phyloP scores from a whole-genome alignment of 345 rosid genomes.

The Mallotus nudiflorus region DNA sequence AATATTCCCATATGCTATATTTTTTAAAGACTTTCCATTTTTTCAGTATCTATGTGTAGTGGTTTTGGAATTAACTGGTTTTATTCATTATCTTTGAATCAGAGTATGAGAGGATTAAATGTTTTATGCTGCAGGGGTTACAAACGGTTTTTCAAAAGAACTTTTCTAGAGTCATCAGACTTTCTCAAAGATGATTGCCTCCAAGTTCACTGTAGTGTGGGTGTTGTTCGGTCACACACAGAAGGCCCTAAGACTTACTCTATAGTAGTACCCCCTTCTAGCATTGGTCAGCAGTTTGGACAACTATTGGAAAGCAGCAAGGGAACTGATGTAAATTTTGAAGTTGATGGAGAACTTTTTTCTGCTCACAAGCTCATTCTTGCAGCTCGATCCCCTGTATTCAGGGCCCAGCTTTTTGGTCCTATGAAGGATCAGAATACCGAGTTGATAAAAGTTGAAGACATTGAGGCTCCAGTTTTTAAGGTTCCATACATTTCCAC shows the following conservation, averaged over 20 bases:
- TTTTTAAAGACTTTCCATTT: neutral
- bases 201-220: constrained; percentile 22
- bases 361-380: constrained; percentile 34
- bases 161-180: constrained; percentile 25
- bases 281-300: constrained; percentile 36
- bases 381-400: constrained; percentile 38
- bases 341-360: constrained; percentile 35
- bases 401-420: constrained; percentile 37
- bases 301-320: constrained; percentile 28
- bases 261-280: constrained; percentile 28
- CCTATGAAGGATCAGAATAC: constrained; percentile 41
- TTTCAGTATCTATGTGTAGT: neutral
- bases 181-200: constrained; percentile 24
- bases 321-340: constrained; percentile 34
- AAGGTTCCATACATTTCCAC: constrained; percentile 20
- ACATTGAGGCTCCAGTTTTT: constrained; percentile 34
- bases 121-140: constrained; percentile 66
- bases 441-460: constrained; percentile 31
- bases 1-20: neutral
- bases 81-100: neutral
- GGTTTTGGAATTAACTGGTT: neutral
- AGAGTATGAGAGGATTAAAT: neutral
- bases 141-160: constrained; percentile 76
- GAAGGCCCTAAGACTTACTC: constrained; percentile 30
- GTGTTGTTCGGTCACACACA: constrained; percentile 34